phyloP scores from a whole-genome alignment of 805 yeast species.

The Limtongia smithiae region DNA sequence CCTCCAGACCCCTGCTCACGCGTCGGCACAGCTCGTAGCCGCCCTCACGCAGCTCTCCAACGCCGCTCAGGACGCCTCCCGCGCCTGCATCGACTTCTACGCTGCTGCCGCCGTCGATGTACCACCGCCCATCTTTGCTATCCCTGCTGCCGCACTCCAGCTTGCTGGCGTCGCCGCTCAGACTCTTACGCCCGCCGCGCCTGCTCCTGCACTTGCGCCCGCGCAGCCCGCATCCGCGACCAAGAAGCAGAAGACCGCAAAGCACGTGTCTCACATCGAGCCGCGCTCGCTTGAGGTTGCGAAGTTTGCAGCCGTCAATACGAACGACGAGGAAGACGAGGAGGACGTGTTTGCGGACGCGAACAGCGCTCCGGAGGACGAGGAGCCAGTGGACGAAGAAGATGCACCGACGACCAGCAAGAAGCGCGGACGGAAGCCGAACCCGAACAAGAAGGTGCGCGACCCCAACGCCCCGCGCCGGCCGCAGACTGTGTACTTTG shows the following conservation, averaged over 20 bases:
- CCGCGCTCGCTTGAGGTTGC: slow-evolving; percentile 4
- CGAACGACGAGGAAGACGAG: slow-evolving; percentile 23
- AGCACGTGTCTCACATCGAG: background rate
- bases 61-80: slow-evolving; percentile 25
- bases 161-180: slow-evolving; percentile 8
- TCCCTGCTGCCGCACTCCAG: slow-evolving; percentile 30
- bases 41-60: slow-evolving; percentile 26
- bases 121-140: slow-evolving; percentile 37
- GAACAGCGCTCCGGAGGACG: too few species aligned
- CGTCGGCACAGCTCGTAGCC: slow-evolving; percentile 23
- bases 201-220: slow-evolving; percentile 10
- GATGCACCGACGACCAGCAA: too few species aligned
- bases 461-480: slow-evolving; percentile 97
- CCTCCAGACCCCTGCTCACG: background rate
- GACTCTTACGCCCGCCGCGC: slow-evolving; percentile 19
- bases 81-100: slow-evolving; percentile 26
- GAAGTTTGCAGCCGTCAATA: slow-evolving; percentile 9
- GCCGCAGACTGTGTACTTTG: slow-evolving; percentile 83
- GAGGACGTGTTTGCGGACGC: too few species aligned
- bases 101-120: slow-evolving; percentile 32
- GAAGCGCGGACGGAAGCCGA: slow-evolving; percentile 31
- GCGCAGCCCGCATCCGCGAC: slow-evolving; percentile 10
- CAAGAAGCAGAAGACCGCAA: background rate
- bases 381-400: slow-evolving; percentile 35
- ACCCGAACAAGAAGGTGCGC: slow-evolving; percentile 51